Evolutionary conservation across 176 grass and related monocot species (phyloP).

Genomic region (Luzula sylvatica): DNA sequence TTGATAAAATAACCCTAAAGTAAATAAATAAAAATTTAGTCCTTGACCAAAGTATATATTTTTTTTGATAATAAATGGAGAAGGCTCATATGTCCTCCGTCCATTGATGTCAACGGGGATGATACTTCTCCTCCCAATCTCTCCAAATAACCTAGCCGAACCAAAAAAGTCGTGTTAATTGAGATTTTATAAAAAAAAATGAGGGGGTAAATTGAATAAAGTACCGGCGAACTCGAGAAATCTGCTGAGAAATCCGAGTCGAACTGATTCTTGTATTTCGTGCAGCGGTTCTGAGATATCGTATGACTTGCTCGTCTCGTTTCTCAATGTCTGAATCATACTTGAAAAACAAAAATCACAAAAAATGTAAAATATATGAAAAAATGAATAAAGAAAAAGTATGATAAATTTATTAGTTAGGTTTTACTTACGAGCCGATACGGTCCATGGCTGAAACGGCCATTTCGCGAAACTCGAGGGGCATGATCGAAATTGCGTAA

Average conservation of each 20-base stretch:
- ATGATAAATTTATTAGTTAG: too few relatives aligned
- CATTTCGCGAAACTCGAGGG: slow-evolving; percentile 67
- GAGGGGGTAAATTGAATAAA: too few relatives aligned
- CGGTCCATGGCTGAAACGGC: slow-evolving; percentile 79
- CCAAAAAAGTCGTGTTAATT: too few relatives aligned
- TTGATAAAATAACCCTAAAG: not conserved
- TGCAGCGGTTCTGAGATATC: slow-evolving; percentile 75
- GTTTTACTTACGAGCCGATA: slow-evolving; percentile 62
- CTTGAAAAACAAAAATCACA: slow-evolving; percentile 52
- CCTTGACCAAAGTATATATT: slow-evolving; percentile 90
- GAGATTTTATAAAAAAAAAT: too few relatives aligned
- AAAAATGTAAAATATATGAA: too few relatives aligned
- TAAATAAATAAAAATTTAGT: slow-evolving; percentile 21
- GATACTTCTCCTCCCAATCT: slow-evolving; percentile 53
- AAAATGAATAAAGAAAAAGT: too few relatives aligned
- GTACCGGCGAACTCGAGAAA: slow-evolving; percentile 97
- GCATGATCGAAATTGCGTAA: slow-evolving; percentile 96
- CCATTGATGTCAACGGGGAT: too few relatives aligned
- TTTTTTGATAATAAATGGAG: too few relatives aligned
- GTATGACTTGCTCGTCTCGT: slow-evolving; percentile 57
- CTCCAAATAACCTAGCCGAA: slow-evolving; percentile 69
- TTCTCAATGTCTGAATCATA: slow-evolving; percentile 84
- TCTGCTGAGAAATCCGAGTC: slow-evolving; percentile 93
- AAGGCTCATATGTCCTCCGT: too few relatives aligned
- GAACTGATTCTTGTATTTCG: slow-evolving; percentile 96